Evolutionary conservation across 1,139 yeast genomes (phyloP), one percentile per base, ranked within the genome.

Genomic region (Blastobotrys arbuscula): DNA sequence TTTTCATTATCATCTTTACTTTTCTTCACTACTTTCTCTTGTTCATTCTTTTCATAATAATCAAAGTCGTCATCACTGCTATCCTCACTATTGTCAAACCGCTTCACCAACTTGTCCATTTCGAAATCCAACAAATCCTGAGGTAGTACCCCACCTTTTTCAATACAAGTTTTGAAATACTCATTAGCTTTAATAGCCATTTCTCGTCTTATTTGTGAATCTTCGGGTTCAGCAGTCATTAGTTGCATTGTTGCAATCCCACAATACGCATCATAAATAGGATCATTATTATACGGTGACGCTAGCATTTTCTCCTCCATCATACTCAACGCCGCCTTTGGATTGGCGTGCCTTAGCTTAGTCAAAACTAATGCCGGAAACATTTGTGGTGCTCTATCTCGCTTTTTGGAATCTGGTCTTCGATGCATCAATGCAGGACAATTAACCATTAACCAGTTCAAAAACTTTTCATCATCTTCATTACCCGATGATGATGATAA

Each of bases 231-330:
- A 13, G 31, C 34, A 8, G 50, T 50, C 42, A 55, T 50, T 40
- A 57, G 45, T 48, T 60, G 65, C 23, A 60, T 55, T 19, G 46
- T 44, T 2, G 64, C 66, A 12, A 59, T 51, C 1, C 64, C 65
- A 21, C 50, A 45, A 18, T 53, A 50, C 6, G 59, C 57, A 42
- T 70, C 68, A 42, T 71, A 66, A 0, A 66, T 62, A 0, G 81
- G 80, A 45, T 76, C 76, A 9, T 60, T 62, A 51, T 67, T 68
- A 55, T 68, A 76, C 0, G 81, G 80, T 1, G 76, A 73, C 48
- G 67, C 70, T 37, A 76, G 63, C 31, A 75, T 54, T 43, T 75
- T 55, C 39, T 72, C 77, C 34, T 71, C 70, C 15, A 77, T 57
- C 41, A 52, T 53, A 16, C 54, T 56, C 39, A 62, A 47, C 7